These are phyloP conservation scores for Entophlyctis helioformis DNA, from an alignment of 192 early-diverging fungal genomes.

Conservation along the genomic window DNA sequence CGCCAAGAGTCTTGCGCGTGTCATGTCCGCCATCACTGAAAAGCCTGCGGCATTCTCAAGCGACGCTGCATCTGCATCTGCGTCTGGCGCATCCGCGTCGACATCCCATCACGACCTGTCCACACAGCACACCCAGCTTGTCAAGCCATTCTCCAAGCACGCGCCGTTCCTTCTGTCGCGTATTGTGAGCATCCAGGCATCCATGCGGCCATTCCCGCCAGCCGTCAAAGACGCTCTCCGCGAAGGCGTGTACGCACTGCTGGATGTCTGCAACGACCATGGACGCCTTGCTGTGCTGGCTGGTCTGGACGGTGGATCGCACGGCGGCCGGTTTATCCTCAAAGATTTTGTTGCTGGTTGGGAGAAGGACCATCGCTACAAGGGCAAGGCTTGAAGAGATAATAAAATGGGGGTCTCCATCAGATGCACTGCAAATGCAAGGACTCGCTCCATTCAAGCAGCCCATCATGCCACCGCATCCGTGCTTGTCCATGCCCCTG, in stretches of 20 bases:
- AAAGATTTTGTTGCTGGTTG: slow-evolving; percentile 24
- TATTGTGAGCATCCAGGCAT: slow-evolving; percentile 45
- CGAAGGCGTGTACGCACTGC: slow-evolving; percentile 42
- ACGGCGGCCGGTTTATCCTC: slow-evolving; percentile 13
- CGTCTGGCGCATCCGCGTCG: no score
- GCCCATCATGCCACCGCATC: no score
- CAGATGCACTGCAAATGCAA: no score
- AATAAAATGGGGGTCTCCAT: no score
- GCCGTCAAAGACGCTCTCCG: slow-evolving; percentile 27
- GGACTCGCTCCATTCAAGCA: no score
- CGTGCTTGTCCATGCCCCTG: no score
- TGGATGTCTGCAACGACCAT: slow-evolving; percentile 53
- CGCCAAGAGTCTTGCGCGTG: slow-evolving; percentile 7
- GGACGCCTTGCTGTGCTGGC: slow-evolving; percentile 56
- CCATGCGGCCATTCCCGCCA: slow-evolving; percentile 9
- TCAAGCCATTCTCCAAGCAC: slow-evolving; percentile 27
- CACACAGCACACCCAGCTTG: slow-evolving; percentile 1
- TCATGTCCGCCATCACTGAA: slow-evolving; percentile 5
- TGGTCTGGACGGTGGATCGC: slow-evolving; percentile 41
- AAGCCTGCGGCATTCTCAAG: no score
- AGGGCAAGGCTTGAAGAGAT: slow-evolving; percentile 13
- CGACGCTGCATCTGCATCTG: no score
- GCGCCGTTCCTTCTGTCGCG: slow-evolving; percentile 28
- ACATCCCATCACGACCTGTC: no score
- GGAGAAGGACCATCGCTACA: slow-evolving; percentile 16